Evolutionary conservation across 1,139 yeast genomes (phyloP).

Genomic region (Schwanniomyces etchellsii): DNA sequence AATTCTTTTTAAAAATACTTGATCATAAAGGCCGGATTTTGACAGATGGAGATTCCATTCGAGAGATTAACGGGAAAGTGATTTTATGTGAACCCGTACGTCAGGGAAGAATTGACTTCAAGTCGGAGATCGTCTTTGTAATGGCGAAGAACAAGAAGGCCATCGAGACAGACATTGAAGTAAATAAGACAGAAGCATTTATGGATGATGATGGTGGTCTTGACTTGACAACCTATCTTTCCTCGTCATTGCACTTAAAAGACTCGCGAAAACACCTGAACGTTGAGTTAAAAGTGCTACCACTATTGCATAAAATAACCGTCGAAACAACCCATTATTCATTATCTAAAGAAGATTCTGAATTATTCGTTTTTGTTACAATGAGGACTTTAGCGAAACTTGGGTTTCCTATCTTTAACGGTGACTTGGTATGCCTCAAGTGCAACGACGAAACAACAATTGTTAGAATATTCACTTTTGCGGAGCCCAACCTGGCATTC

Average conservation of each 20-base stretch:
- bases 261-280: slow-evolving; percentile 7
- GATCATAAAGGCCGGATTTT: slow-evolving; percentile 23
- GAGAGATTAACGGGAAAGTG: slow-evolving; percentile 45
- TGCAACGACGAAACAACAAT: slow-evolving; percentile 17
- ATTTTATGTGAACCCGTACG: slow-evolving; percentile 66
- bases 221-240: slow-evolving; percentile 33
- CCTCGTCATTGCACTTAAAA: slow-evolving; percentile 22
- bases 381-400: slow-evolving; percentile 48
- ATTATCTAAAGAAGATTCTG: slow-evolving; percentile 37
- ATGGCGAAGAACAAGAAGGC: slow-evolving; percentile 20
- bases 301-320: slow-evolving; percentile 26
- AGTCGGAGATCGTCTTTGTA: slow-evolving; percentile 51
- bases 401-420: slow-evolving; percentile 57
- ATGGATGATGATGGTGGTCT: slow-evolving; percentile 12
- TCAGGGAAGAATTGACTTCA: slow-evolving; percentile 49
- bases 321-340: slow-evolving; percentile 18
- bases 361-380: slow-evolving; percentile 48
- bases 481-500: slow-evolving; percentile 54
- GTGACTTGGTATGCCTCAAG: slow-evolving; percentile 52
- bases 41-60: slow-evolving; percentile 29
- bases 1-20: slow-evolving; percentile 21
- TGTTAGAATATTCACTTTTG: slow-evolving; percentile 51
- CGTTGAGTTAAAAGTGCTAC: slow-evolving; percentile 16
- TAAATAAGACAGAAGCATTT: slow-evolving; percentile 7
- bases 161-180: slow-evolving; percentile 5